phyloP scores from a whole-genome alignment of 1,284 basidiomycete genomes.

The Prillingera fragicola region DNA sequence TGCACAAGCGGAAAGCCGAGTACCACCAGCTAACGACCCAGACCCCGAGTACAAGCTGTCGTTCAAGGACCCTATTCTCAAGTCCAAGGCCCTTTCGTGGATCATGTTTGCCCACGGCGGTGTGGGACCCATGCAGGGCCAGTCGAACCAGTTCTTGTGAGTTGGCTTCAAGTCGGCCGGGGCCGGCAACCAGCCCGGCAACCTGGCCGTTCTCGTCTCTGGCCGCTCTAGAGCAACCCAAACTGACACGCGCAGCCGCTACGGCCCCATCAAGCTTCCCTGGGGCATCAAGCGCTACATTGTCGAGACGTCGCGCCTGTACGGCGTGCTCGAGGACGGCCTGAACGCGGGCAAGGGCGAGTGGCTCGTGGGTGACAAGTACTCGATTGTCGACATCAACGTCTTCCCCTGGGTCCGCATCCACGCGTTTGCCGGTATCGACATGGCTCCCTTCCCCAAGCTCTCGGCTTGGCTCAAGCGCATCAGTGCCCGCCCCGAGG shows the following conservation, averaged over 20 bases:
- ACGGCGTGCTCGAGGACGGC: conserved; percentile 66
- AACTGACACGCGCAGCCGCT: conserved; percentile 24
- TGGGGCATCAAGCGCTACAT: conserved; percentile 58
- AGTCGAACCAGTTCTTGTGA: conserved; percentile 48
- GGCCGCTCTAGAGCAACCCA: background rate
- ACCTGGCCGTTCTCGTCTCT: background rate
- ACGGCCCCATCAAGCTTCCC: conserved; percentile 47
- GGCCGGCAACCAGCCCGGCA: background rate
- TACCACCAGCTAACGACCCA: too few species aligned
- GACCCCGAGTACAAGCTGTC: conserved; percentile 54
- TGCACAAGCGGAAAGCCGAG: too few species aligned
- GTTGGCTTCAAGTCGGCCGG: conserved; percentile 4
- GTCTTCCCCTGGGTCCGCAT: conserved; percentile 53
- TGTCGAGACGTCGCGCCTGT: conserved; percentile 71
- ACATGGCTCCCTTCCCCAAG: conserved; percentile 56
- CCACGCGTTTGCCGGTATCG: conserved; percentile 53
- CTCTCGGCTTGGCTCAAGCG: conserved; percentile 55
- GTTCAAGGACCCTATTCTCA: conserved; percentile 51
- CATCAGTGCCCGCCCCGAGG: conserved; percentile 49
- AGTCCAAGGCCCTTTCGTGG: conserved; percentile 66
- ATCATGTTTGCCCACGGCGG: conserved; percentile 61
- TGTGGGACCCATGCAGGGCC: conserved; percentile 53
- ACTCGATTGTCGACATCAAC: conserved; percentile 55
- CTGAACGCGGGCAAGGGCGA: conserved; percentile 50
- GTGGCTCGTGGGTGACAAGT: conserved; percentile 65